Base-by-base conservation (phyloP, 768 basidiomycete genomes). In the Kwoniella dendrophila region DNA sequence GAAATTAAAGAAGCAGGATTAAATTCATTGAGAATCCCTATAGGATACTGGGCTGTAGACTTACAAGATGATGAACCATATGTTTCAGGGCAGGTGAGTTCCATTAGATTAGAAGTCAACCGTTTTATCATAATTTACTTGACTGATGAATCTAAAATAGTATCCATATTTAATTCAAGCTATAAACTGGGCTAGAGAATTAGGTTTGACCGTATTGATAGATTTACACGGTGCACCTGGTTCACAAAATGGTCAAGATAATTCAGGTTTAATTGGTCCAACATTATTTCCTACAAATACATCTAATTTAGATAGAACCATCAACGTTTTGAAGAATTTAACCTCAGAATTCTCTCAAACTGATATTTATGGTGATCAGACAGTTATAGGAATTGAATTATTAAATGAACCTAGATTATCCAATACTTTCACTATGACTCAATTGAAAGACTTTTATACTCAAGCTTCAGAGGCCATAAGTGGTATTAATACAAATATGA, bases 231-330 rank as follows among this genome's bases (percentile, higher is more conserved):
- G 77, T 26, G 75, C 70, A 14, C 77, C 77, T 2, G 70, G 71
- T 14, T 67, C 68, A 6, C 77, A 78, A 59, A 78, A 78, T 50
- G 76, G 75, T 7, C 72, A 76, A 45, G 76, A 78, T 43, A 74
- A 78, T 52, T 75, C 74, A 53, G 75, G 68, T 0, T 49, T 69
- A 30, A 71, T 67, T 1, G 72, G 72, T 2, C 56, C 53, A 14
- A 70, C 71, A 5, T 26, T 51, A 6, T 74, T 74, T 48, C 49
- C 52, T 24, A 53, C 63, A 29, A 74, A 74, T 47, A 58, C 63
- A 3, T 64, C 67, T 0, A 74, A 74, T 40, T 7, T 29, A 20
- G 72, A 74, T 55, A 51, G 72, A 30, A 62, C 54, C 16, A 18
- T 71, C 2, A 50, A 40, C 30, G 69, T 75, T 4, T 36, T 70